Conservation (phyloP, 306 rosid species). For the Gleditsia sinensis region DNA sequence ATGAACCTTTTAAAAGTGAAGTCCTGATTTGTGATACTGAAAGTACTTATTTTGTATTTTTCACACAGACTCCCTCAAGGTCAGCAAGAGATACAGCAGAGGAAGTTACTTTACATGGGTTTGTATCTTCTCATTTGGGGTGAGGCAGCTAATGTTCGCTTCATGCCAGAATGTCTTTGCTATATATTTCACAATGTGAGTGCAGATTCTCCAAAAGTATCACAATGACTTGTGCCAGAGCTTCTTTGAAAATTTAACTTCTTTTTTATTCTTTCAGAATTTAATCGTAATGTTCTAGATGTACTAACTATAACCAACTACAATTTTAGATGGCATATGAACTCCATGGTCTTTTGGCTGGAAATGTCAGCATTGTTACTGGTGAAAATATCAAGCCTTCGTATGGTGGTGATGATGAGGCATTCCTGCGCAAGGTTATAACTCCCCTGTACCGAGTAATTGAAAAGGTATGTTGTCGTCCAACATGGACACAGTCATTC, state of each 20-base stretch:
- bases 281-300: conserved; percentile 10
- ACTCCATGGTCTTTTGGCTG: conserved; percentile 95
- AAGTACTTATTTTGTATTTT: conserved; percentile 31
- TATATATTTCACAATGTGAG: conserved; percentile 94
- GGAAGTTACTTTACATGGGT: conserved; percentile 96
- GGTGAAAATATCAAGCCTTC: conserved; percentile 99
- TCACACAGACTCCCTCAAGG: conserved; percentile 81
- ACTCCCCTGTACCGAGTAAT: conserved; percentile 82
- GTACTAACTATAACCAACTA: conserved; percentile 36
- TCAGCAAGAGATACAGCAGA: conserved; percentile 79
- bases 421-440: conserved; percentile 87
- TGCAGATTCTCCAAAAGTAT: conserved; percentile 20
- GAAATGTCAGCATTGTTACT: conserved; percentile 97
- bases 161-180: conserved; percentile 96
- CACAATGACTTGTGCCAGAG: conserved; percentile 24
- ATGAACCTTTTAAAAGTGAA: conserved; percentile 21
- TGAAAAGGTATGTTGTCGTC: conserved; percentile 57
- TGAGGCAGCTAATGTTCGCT: conserved; percentile 88
- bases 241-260: conserved; percentile 21
- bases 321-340: conserved; percentile 89
- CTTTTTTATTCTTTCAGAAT: conserved; percentile 12
- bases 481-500: conserved; percentile 24
- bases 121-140: conserved; percentile 96
- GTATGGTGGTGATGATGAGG: conserved; percentile 98
- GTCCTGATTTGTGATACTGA: conserved; percentile 10